A percentile compares a stretch with the other conserved stretches of the same genome.
Conservation (phyloP, 345 rosid genomes). For the Aurinia saxatilis region DNA sequence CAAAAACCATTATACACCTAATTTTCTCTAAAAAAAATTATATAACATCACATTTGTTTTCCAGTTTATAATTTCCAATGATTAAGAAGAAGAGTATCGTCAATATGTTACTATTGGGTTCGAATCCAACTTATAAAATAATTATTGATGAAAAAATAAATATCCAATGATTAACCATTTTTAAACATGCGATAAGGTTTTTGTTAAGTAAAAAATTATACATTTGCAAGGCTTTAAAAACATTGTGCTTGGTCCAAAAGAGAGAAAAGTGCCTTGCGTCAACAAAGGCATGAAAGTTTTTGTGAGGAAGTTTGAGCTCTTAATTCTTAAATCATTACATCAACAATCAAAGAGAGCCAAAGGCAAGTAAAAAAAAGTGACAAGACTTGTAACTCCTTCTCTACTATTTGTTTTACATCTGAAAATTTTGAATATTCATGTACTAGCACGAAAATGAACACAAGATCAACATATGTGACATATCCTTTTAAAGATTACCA, state of each 20-base stretch:
- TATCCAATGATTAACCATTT: not conserved
- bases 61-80: too few relatives aligned
- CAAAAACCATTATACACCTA: too few relatives aligned
- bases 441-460: too few relatives aligned
- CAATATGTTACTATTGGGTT: too few relatives aligned
- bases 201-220: slow-evolving; percentile 1
- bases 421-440: not conserved
- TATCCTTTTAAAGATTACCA: not conserved
- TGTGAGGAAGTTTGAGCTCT: slow-evolving; percentile 24
- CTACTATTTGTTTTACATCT: not conserved
- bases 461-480: not conserved
- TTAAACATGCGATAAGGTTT: not conserved
- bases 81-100: too few relatives aligned
- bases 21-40: too few relatives aligned
- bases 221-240: slow-evolving; percentile 15
- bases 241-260: slow-evolving; percentile 9
- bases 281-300: slow-evolving; percentile 18
- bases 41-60: too few relatives aligned
- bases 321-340: slow-evolving; percentile 6
- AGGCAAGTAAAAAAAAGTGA: not conserved
- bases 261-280: slow-evolving; percentile 15
- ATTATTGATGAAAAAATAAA: too few relatives aligned
- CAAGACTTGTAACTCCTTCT: not conserved
- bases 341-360: not conserved
- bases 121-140: too few relatives aligned